Evolutionary conservation across 139 green algal species (phyloP).

Genomic region (Axilococcus clingmanii): DNA sequence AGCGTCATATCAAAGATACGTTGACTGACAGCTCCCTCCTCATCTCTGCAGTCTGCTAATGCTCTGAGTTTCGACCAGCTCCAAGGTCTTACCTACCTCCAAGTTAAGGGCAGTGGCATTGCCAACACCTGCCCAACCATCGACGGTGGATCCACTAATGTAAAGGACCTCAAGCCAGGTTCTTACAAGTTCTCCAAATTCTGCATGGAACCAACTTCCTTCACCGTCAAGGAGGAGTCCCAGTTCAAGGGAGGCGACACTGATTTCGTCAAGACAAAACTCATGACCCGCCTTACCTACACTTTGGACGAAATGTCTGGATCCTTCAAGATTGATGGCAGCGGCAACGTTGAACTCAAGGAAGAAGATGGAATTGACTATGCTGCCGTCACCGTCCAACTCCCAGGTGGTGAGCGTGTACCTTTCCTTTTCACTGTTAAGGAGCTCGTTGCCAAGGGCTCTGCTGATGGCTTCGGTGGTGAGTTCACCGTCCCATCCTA

Average conservation of each 20-base stretch:
- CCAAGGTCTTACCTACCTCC: slow-evolving; percentile 92
- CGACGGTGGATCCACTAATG: slow-evolving; percentile 54
- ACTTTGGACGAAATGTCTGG: slow-evolving; percentile 90
- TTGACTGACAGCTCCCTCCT: neutral
- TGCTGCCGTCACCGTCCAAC: slow-evolving; percentile 91
- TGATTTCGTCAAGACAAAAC: slow-evolving; percentile 95
- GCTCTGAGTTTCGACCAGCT: slow-evolving; percentile 93
- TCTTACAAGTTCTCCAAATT: slow-evolving; percentile 92
- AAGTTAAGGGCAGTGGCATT: slow-evolving; percentile 96
- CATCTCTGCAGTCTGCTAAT: slow-evolving; percentile 34
- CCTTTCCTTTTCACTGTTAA: slow-evolving; percentile 99
- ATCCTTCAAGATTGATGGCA: slow-evolving; percentile 74
- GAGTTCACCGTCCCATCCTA: slow-evolving; percentile 98
- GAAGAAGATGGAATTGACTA: slow-evolving; percentile 99
- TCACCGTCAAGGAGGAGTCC: slow-evolving; percentile 85
- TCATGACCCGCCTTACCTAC: slow-evolving; percentile 99
- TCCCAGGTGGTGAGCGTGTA: slow-evolving; percentile 96
- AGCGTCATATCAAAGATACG: neutral
- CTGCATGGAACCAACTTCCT: slow-evolving; percentile 97
- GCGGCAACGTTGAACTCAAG: slow-evolving; percentile 79
- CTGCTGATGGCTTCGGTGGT: slow-evolving; percentile 77
- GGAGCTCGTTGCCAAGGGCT: slow-evolving; percentile 80
- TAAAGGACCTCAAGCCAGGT: slow-evolving; percentile 79
- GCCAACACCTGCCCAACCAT: slow-evolving; percentile 98
- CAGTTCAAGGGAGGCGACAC: slow-evolving; percentile 72